phyloP scores from a whole-genome alignment of 371 early-diverging fungal genomes.

The Syncephalastrum sp. region DNA sequence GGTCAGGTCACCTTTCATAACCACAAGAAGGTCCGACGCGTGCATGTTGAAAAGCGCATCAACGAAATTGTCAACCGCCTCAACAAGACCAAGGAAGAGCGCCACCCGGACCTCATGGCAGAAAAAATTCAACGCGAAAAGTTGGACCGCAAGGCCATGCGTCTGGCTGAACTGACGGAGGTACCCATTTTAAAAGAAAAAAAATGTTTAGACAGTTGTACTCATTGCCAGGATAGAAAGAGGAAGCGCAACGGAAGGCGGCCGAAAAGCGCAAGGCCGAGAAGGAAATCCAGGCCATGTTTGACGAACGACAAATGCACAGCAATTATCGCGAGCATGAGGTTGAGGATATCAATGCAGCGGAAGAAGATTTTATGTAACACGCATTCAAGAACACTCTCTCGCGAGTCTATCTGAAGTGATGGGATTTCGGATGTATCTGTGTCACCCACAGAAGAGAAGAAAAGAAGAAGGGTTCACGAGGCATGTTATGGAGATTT shows the following conservation, averaged over 20 bases:
- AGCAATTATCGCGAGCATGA: conserved; percentile 58
- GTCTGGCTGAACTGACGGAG: conserved; percentile 52
- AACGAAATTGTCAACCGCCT: conserved; percentile 91
- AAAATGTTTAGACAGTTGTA: not conserved
- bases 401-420: too few species aligned
- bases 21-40: conserved; percentile 72
- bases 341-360: conserved; percentile 56
- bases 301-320: conserved; percentile 58
- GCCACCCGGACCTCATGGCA: conserved; percentile 70
- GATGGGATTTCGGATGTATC: too few species aligned
- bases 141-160: conserved; percentile 45
- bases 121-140: conserved; percentile 72
- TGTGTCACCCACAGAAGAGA: too few species aligned
- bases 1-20: conserved; percentile 95
- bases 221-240: conserved; percentile 26
- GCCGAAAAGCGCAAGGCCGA: conserved; percentile 47
- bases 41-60: conserved; percentile 72
- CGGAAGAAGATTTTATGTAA: conserved; percentile 80
- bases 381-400: too few species aligned
- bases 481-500: too few species aligned
- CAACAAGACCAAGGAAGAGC: conserved; percentile 88
- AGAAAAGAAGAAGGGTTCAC: too few species aligned
- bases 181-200: conserved; percentile 20
- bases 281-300: conserved; percentile 53
- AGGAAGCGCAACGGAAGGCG: conserved; percentile 28